These are phyloP conservation scores for Colletotrichum viniferum DNA, from an alignment of 2,329 filamentous ascomycete genomes.

Conservation along the genomic window DNA sequence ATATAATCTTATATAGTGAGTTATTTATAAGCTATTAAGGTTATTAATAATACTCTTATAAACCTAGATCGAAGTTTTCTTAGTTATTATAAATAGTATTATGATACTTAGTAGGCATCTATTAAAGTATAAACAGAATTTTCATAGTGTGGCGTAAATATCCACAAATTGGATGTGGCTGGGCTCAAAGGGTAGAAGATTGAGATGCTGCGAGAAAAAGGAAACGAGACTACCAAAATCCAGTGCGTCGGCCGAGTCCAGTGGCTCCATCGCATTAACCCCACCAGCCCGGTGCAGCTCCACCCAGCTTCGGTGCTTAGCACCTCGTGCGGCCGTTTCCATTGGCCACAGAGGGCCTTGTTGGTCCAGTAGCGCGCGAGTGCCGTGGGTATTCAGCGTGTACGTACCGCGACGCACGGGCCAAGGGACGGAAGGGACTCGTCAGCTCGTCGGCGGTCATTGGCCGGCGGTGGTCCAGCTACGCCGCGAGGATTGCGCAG, in stretches of 20 bases:
- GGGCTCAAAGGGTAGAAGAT: too few relatives aligned
- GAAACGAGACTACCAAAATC: not conserved
- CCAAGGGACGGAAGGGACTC: conserved; percentile 30
- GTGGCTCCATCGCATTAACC: not conserved
- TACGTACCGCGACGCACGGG: not conserved
- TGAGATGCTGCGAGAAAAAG: not conserved
- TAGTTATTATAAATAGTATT: too few relatives aligned
- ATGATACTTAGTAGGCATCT: too few relatives aligned
- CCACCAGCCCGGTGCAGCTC: not conserved
- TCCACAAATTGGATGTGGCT: too few relatives aligned
- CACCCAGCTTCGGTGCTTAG: not conserved
- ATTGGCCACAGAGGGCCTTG: not conserved
- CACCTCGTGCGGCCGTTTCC: not conserved
- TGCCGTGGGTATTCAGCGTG: not conserved
- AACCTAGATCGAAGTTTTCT: too few relatives aligned
- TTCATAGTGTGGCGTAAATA: too few relatives aligned
- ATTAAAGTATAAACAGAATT: too few relatives aligned
- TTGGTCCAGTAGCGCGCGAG: not conserved
- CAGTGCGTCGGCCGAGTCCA: not conserved
- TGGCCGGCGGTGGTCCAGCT: conserved; percentile 23
- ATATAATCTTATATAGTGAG: too few relatives aligned
- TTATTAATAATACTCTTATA: too few relatives aligned
- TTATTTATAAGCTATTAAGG: too few relatives aligned
- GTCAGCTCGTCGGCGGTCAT: conserved; percentile 36
- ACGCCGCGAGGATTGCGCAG: conserved; percentile 11